Conservation (phyloP, 2,329 filamentous ascomycete genomes). For the Nemania serpens region DNA sequence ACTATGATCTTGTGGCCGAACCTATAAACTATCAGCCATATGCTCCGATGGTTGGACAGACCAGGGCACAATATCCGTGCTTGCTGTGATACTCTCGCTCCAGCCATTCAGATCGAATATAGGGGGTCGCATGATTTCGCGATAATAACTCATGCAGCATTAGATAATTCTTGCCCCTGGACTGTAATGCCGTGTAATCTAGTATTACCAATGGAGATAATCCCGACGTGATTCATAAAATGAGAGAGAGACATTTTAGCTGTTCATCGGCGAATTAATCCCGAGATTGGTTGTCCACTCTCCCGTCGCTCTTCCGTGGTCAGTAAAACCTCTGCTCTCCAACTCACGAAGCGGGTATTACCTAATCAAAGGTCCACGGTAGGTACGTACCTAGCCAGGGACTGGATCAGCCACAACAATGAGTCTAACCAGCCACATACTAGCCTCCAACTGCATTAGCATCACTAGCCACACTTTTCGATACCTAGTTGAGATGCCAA, state of each 20-base stretch:
- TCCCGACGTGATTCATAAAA: no score
- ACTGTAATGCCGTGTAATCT: no score
- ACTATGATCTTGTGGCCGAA: conserved; percentile 1
- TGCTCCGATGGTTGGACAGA: not conserved
- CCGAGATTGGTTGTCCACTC: not conserved
- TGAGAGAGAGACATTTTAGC: no score
- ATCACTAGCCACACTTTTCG: conserved; percentile 2
- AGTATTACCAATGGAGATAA: no score
- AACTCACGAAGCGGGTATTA: not conserved
- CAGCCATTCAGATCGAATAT: not conserved
- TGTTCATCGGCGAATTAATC: not conserved
- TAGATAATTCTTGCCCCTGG: no score
- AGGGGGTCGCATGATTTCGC: not conserved
- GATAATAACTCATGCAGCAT: no score
- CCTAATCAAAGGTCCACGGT: not conserved
- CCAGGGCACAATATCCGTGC: not conserved
- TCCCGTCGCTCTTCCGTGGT: no score
- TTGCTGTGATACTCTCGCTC: not conserved
- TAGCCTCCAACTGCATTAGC: not conserved
- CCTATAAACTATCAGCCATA: not conserved
- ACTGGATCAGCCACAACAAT: conserved; percentile 8
- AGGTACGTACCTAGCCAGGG: not conserved
- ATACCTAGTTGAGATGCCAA: conserved; percentile 8
- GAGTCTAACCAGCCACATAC: conserved; percentile 11
- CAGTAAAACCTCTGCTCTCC: no score